These are phyloP conservation scores for Hyphopichia khmerensis DNA, from an alignment of 1,139 yeast species.

Conservation along the genomic window DNA sequence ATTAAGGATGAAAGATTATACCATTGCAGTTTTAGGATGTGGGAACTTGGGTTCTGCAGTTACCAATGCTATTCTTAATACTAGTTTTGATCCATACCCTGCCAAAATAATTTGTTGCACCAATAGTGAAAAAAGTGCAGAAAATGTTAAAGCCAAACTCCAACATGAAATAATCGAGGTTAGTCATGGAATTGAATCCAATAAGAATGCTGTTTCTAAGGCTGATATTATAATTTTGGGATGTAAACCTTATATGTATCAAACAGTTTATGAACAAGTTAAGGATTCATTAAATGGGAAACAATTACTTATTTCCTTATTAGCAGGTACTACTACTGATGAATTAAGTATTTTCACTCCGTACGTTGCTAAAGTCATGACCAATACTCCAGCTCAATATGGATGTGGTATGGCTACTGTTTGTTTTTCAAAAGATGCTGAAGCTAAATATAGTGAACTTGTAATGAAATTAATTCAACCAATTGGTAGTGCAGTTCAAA, in stretches of 20 bases:
- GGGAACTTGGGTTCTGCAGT: conserved; percentile 99
- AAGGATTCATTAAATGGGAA: conserved; percentile 42
- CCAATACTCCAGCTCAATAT: conserved; percentile 92
- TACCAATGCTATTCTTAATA: conserved; percentile 65
- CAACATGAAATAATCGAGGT: conserved; percentile 51
- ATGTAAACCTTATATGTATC: conserved; percentile 81
- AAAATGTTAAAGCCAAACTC: conserved; percentile 40
- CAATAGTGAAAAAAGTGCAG: conserved; percentile 52
- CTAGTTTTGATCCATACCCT: conserved; percentile 60
- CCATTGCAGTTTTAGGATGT: conserved; percentile 82
- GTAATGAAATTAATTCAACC: conserved; percentile 61
- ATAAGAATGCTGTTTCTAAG: conserved; percentile 55
- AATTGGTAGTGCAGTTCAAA: conserved; percentile 69
- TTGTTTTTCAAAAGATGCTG: conserved; percentile 57
- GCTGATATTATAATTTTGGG: conserved; percentile 79
- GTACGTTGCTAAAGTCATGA: conserved; percentile 88
- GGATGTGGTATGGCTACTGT: conserved; percentile 95
- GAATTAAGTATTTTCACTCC: conserved; percentile 57
- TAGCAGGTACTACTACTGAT: conserved; percentile 89
- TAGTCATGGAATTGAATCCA: conserved; percentile 49
- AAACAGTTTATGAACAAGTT: conserved; percentile 52
- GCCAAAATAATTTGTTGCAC: conserved; percentile 74
- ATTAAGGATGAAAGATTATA: conserved; percentile 44
- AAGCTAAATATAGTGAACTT: conserved; percentile 46
- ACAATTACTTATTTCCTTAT: conserved; percentile 74